phyloP scores from a whole-genome alignment of 2,329 filamentous ascomycete species.

The Microsporum ferrugineum region DNA sequence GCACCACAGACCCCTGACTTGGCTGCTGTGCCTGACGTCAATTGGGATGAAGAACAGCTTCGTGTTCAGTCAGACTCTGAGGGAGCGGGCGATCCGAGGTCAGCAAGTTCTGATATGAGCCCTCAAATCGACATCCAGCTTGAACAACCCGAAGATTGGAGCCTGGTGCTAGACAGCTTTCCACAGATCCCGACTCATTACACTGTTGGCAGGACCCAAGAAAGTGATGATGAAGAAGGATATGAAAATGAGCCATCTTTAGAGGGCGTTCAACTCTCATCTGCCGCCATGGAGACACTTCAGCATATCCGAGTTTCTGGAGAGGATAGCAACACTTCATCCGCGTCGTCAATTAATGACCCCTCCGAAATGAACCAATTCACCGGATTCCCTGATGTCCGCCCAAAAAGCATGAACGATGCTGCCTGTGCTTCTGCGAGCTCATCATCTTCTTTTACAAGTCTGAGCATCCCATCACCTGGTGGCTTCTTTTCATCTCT shows the following conservation, averaged over 20 bases:
- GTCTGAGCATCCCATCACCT: slow-evolving; percentile 79
- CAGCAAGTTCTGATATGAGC: slow-evolving; percentile 18
- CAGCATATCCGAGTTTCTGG: slow-evolving; percentile 54
- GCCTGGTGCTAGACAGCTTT: slow-evolving; percentile 32
- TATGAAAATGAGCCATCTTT: slow-evolving; percentile 9
- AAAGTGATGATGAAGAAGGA: not conserved
- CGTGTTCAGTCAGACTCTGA: slow-evolving; percentile 27
- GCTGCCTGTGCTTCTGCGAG: slow-evolving; percentile 43
- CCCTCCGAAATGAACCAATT: slow-evolving; percentile 34
- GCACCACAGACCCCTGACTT: slow-evolving; percentile 75
- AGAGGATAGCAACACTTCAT: slow-evolving; percentile 30
- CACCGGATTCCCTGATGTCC: slow-evolving; percentile 52
- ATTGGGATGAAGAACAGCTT: slow-evolving; percentile 45
- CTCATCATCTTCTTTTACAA: slow-evolving; percentile 61
- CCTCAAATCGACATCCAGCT: slow-evolving; percentile 30
- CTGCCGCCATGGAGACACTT: slow-evolving; percentile 67
- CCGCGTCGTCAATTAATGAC: slow-evolving; percentile 16
- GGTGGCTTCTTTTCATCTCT: slow-evolving; percentile 84
- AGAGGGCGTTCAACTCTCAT: slow-evolving; percentile 54
- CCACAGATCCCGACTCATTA: slow-evolving; percentile 25
- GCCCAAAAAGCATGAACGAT: slow-evolving; percentile 34
- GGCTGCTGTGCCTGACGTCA: slow-evolving; percentile 43
- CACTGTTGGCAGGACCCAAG: not conserved
- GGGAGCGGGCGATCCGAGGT: slow-evolving; percentile 19
- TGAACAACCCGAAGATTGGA: slow-evolving; percentile 49